Evolutionary conservation across 345 rosid species (phyloP).

Genomic region (Melaleuca quinquenervia): DNA sequence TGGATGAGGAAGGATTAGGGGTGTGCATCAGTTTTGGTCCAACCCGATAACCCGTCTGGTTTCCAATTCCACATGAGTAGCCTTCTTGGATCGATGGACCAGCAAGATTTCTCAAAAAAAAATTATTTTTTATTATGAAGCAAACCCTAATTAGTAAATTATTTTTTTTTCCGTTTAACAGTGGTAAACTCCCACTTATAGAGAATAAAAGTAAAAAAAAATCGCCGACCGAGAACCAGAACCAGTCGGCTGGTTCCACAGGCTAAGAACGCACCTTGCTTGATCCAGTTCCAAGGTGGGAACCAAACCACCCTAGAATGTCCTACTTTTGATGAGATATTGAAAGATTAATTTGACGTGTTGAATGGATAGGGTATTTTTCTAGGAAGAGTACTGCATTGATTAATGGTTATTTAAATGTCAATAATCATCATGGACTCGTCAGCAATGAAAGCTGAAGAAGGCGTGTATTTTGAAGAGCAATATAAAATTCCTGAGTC

Average conservation of each 20-base stretch:
- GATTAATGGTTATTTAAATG: background rate
- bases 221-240: background rate
- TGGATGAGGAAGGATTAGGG: too few relatives aligned
- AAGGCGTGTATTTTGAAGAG: background rate
- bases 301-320: background rate
- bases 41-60: too few relatives aligned
- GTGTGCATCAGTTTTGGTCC: too few relatives aligned
- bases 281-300: background rate
- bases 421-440: background rate
- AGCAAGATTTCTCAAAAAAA: too few relatives aligned
- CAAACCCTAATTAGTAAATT: too few relatives aligned
- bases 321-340: background rate
- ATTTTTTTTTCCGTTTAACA: too few relatives aligned
- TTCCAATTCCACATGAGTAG: too few relatives aligned
- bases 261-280: accelerated
- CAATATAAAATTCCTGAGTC: background rate
- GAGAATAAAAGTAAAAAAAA: too few relatives aligned
- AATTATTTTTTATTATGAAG: too few relatives aligned
- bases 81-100: too few relatives aligned
- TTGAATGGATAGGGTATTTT: background rate
- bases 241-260: background rate
- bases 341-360: background rate
- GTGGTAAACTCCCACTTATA: too few relatives aligned
- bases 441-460: background rate
- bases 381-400: background rate